Evolutionary conservation across 352 stramenopile genomes (phyloP).

Genomic region (Phytopythium aichiense): DNA sequence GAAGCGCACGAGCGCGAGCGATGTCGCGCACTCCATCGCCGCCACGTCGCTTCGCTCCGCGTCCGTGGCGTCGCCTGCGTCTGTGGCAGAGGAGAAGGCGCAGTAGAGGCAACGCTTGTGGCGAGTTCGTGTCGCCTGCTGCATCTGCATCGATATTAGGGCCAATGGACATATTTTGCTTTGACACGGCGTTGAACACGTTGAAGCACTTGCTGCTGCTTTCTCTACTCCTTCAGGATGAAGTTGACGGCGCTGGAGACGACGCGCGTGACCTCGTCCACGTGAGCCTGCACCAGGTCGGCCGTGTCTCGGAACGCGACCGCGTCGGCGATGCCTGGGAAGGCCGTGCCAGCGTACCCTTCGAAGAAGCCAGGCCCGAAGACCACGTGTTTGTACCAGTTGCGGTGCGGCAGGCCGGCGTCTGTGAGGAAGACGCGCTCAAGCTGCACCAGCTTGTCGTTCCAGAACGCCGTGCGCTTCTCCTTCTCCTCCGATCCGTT

Average conservation of each 20-base stretch:
- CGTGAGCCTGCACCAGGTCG: slow-evolving; percentile 29
- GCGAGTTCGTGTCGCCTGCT: too few species aligned
- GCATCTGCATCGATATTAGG: not conserved
- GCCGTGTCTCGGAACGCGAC: slow-evolving; percentile 32
- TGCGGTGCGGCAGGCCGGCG: slow-evolving; percentile 28
- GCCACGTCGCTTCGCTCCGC: slow-evolving; percentile 11
- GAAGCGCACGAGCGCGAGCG: slow-evolving; percentile 35
- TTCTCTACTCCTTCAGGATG: slow-evolving; percentile 10
- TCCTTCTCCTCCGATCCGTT: not conserved
- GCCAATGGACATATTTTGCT: not conserved
- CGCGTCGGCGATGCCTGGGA: slow-evolving; percentile 44
- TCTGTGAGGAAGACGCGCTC: slow-evolving; percentile 29
- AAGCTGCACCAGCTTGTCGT: slow-evolving; percentile 29
- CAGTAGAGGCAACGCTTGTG: not conserved
- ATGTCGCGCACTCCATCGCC: slow-evolving; percentile 26
- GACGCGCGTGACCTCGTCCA: slow-evolving; percentile 37
- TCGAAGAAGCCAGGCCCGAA: slow-evolving; percentile 42
- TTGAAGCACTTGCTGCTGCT: not conserved
- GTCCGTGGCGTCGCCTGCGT: not conserved
- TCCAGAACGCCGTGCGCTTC: slow-evolving; percentile 14
- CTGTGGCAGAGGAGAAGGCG: slow-evolving; percentile 1
- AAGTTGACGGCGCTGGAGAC: slow-evolving; percentile 30
- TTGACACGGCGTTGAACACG: not conserved
- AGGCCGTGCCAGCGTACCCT: slow-evolving; percentile 32
- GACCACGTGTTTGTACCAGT: slow-evolving; percentile 43